Evolutionary conservation across 2,329 filamentous ascomycete genomes (phyloP).

Genomic region (Ascochyta viciae-villosae): DNA sequence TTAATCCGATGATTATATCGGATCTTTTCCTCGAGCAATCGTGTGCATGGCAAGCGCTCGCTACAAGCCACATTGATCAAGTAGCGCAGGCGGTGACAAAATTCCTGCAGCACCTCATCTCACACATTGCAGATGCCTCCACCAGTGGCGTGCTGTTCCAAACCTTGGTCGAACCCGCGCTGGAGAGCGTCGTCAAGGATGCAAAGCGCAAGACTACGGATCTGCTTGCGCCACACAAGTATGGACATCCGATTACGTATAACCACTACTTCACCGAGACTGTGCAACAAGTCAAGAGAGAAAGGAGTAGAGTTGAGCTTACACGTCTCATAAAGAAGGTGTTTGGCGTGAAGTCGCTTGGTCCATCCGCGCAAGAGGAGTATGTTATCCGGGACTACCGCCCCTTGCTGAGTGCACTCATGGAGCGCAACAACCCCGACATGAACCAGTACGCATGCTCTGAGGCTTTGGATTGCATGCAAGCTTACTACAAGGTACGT

Average conservation of each 20-base stretch:
- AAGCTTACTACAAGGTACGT: slow-evolving; percentile 57
- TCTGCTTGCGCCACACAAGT: slow-evolving; percentile 3
- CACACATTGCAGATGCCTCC: not conserved
- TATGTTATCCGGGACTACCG: not conserved
- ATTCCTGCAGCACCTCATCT: not conserved
- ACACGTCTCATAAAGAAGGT: slow-evolving; percentile 20
- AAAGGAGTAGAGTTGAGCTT: slow-evolving; percentile 28
- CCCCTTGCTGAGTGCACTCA: slow-evolving; percentile 3
- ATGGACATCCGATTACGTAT: slow-evolving; percentile 51
- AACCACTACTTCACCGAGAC: slow-evolving; percentile 49
- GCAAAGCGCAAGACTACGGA: not conserved
- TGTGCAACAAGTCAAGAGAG: slow-evolving; percentile 40
- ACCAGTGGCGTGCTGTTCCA: not conserved
- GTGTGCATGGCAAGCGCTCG: slow-evolving; percentile 58
- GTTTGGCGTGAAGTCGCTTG: not conserved
- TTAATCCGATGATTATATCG: slow-evolving; percentile 64
- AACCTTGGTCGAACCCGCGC: not conserved
- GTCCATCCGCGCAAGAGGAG: not conserved
- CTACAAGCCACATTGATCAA: slow-evolving; percentile 29
- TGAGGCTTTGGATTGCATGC: slow-evolving; percentile 35
- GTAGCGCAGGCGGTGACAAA: not conserved
- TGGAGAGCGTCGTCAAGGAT: not conserved
- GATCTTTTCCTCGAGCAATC: slow-evolving; percentile 68
- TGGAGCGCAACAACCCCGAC: slow-evolving; percentile 35
- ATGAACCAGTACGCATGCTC: slow-evolving; percentile 50